Evolutionary conservation across 2,329 filamentous ascomycete species (phyloP), one percentile per base, ranked within the genome.

Genomic region (Emydomyces testavorans): DNA sequence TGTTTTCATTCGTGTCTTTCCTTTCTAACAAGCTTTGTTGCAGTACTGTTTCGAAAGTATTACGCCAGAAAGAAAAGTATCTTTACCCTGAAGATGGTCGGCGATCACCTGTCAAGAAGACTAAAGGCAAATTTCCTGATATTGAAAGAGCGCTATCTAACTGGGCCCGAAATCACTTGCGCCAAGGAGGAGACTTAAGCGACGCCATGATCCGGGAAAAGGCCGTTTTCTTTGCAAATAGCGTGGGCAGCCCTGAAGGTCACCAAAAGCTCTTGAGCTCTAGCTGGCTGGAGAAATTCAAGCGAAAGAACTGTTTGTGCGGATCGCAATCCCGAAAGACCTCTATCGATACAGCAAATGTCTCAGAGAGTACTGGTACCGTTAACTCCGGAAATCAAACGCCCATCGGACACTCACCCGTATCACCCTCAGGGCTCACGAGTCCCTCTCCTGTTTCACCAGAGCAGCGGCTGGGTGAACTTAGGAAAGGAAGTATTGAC

Each of bases 11-110:
- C 11, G n/a, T 2, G 5, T 2, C 6, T 15, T 16, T 31, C 35
- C 26, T 37, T 37, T 40, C 49, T 51, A 47, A 51, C 41, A 24
- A 28, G 8, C 2, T 41, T 43, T 10, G 36, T 43, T 59, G 49
- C 65, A 98, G 92, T 70, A 98, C 92, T 41, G 92, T 98, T n/a
- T 98, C 92, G 47, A 98, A 98, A 64, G 92, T 96, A 48, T 68
- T 98, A 54, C 82, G 90, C 46, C 83, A 94, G 60, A 94, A 90
- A 69, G 92, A 98, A 54, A 92, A 93, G 64, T 96, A 94, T 66
- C 76, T 96, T 13, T 84, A 82, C 60, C 79, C 80, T 46, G 85
- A 85, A 60, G 88, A 86, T 64, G 83, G 81, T 56, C 86, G 74
- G 62, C 78, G 76, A 56, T 90, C 88, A 37, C 85, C 86, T 4